A percentile compares a stretch with the other conserved stretches of the same genome.
Evolutionary conservation across 352 stramenopile genomes (phyloP).

Genomic region (Synura sp.): DNA sequence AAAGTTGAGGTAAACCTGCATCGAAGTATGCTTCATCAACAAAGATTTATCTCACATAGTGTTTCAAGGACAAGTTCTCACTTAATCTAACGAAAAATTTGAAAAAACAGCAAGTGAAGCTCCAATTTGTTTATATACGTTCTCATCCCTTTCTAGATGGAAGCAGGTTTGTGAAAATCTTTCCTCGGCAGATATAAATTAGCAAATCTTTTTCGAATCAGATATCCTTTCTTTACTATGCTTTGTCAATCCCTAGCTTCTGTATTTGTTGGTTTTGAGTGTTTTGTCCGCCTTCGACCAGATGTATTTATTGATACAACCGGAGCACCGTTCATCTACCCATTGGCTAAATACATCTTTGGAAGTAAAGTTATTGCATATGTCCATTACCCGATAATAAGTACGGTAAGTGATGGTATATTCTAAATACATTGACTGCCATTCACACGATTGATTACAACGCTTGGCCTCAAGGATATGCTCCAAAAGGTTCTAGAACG

Average conservation of each 20-base stretch:
- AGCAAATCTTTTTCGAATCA: too few species aligned
- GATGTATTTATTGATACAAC: conserved; percentile 96
- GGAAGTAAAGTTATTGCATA: conserved; percentile 84
- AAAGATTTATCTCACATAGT: too few species aligned
- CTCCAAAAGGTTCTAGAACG: conserved; percentile 82
- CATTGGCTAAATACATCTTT: conserved; percentile 74
- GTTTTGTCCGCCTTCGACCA: conserved; percentile 66
- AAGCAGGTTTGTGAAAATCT: too few species aligned
- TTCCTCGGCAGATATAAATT: too few species aligned
- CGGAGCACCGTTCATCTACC: conserved; percentile 93
- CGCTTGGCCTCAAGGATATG: conserved; percentile 88
- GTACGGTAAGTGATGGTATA: conserved; percentile 56
- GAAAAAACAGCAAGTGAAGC: too few species aligned
- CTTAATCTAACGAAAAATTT: too few species aligned
- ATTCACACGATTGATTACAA: too few species aligned
- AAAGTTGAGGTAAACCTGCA: too few species aligned
- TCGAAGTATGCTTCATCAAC: too few species aligned
- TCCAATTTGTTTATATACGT: too few species aligned
- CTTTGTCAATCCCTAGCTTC: conserved; percentile 90
- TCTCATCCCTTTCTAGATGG: too few species aligned
- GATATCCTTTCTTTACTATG: conserved; percentile 77
- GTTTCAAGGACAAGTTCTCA: too few species aligned
- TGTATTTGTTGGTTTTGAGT: conserved; percentile 76
- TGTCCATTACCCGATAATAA: conserved; percentile 99
- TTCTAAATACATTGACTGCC: conserved; percentile 13